Conservation (phyloP, 257 asterid genomes). For the Jacaranda copaia region DNA sequence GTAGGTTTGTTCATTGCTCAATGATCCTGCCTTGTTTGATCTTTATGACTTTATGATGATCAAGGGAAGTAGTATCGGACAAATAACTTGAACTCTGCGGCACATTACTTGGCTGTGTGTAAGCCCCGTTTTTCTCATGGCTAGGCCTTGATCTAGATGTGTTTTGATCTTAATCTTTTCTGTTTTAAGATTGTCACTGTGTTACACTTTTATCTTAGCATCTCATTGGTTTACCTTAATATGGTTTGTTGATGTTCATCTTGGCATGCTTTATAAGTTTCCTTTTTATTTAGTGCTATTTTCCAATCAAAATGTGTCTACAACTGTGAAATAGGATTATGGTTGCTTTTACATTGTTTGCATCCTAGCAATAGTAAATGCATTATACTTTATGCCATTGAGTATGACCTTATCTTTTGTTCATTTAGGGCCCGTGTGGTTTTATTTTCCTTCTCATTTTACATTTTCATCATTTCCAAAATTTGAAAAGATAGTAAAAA, state of each 20-base stretch:
- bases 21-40: not conserved
- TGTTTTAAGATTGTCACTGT: not conserved
- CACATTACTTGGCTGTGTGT: not conserved
- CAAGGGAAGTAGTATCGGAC: not conserved
- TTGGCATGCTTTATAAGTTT: not conserved
- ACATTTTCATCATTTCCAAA: no score
- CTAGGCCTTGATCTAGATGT: not conserved
- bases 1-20: conserved; percentile 5
- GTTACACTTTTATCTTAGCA: not conserved
- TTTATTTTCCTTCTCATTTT: not conserved
- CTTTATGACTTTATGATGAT: no score
- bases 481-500: no score
- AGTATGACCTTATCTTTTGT: not conserved
- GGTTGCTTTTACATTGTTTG: not conserved
- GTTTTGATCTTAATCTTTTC: not conserved
- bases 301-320: no score
- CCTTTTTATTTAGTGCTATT: not conserved
- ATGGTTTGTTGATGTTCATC: not conserved
- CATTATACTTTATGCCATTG: not conserved
- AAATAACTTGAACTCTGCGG: not conserved
- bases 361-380: not conserved
- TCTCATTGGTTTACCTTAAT: not conserved
- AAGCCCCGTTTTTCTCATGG: not conserved
- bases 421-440: not conserved
- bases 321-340: no score